Evolutionary conservation across 2,329 filamentous ascomycete species (phyloP).

Genomic region (Achaetomium macrosporum): DNA sequence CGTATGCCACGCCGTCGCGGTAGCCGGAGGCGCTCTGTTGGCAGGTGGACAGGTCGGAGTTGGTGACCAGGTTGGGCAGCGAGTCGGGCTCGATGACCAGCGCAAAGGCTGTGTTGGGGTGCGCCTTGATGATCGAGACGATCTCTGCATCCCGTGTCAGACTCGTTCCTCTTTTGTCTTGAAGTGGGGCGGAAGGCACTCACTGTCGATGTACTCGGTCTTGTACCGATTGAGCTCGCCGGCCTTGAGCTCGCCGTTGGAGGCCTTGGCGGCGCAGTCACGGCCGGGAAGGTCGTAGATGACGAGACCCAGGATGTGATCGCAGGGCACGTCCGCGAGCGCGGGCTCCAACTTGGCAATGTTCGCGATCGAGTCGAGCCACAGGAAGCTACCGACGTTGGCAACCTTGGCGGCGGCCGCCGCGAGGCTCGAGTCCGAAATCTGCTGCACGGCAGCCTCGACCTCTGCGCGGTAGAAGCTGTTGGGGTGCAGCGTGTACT

Average conservation of each 20-base stretch:
- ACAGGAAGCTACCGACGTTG: conserved; percentile 37
- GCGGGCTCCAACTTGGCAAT: conserved; percentile 34
- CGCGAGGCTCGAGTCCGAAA: conserved; percentile 29
- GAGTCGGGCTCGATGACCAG: conserved; percentile 54
- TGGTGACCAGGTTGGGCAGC: conserved; percentile 58
- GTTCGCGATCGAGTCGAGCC: conserved; percentile 37
- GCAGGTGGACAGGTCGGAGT: conserved; percentile 49
- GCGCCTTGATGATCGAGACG: conserved; percentile 44
- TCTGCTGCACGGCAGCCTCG: conserved; percentile 29
- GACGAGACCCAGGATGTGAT: conserved; percentile 43
- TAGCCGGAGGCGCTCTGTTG: conserved; percentile 48
- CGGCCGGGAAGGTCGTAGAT: conserved; percentile 60
- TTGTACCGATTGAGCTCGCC: conserved; percentile 43
- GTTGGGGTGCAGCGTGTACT: conserved; percentile 38
- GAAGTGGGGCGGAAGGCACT: conserved; percentile 13
- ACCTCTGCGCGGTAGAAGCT: conserved; percentile 35
- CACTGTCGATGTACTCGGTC: conserved; percentile 37
- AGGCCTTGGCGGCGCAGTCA: conserved; percentile 57
- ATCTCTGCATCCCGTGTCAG: conserved; percentile 35
- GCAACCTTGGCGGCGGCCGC: conserved; percentile 32
- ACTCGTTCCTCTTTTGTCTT: not conserved
- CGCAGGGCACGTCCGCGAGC: conserved; percentile 33
- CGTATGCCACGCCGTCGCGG: conserved; percentile 50
- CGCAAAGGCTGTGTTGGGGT: conserved; percentile 45
- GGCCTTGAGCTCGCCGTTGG: conserved; percentile 56